Base-by-base conservation (phyloP, 2,329 filamentous ascomycete species). In the Aspergillus sergii region DNA sequence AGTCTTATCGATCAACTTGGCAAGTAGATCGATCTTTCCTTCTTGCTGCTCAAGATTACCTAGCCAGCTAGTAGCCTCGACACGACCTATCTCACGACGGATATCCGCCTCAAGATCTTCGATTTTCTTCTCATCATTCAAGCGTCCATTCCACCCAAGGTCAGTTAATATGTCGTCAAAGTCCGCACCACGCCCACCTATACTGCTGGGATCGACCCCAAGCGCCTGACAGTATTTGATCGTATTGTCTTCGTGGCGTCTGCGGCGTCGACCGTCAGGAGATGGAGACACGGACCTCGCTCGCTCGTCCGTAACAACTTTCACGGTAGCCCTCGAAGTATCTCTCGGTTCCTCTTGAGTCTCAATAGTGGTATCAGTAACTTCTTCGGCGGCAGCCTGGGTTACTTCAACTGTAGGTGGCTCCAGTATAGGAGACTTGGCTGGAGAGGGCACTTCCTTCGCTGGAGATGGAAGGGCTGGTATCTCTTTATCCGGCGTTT, bases 1-100 rank as follows among this genome's bases (percentile, higher is more conserved):
- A n/a, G 93, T 91, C 67, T 90, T 85, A 74, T 99, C 94, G 60
- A 99, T 89, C 60, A 96, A 89, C 62, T 83, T 87, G 71, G 94
- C 93, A 69, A 99, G 92, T 30, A 91, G 91, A 62, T 93, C 90
- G 2, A 97, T 91, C 62, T 94, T 88, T 65, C 95, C 93, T 74
- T 98, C 94, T 71, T 97, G 93, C 68, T 95, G 91, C 68, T 94
- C 86, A 59, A 88, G 80, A 64, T 94, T 90, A 57, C 91, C 90
- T 55, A 98, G 84, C 94, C 94, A 98, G 64, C 92, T 94, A 61
- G 93, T 94, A 57, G 94, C 94, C 79, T 97, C 94, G 2, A 94
- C 91, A 69, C 93, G 91, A 67, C 93, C 93, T 62, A 97, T 87
- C 75, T 97, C 94, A 65, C 93, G 88, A 59, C 94, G 92, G 60